Base-by-base conservation (phyloP, 2,329 filamentous ascomycete species). In the Zopfia rhizophila region DNA sequence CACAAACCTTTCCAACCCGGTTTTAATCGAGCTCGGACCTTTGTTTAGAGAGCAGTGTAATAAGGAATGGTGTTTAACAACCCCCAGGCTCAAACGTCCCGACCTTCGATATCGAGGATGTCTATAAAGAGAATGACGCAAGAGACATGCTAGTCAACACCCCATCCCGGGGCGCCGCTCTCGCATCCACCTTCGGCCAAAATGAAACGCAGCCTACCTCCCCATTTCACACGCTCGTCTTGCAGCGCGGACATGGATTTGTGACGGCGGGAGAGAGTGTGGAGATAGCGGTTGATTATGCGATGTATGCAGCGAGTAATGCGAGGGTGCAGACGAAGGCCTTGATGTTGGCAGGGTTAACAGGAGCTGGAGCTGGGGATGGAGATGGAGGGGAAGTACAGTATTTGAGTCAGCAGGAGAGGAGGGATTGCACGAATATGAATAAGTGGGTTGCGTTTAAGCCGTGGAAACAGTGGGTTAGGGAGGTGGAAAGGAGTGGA, bases 161-260 rank as follows among this genome's bases (percentile, higher is more conserved):
- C 3, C 36, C 52, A 4, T 23, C 18, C 2, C 53, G 66, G 10
- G 66, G 63, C 12, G 53, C 48, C 4, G 43, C 48, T 2, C 51
- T 68, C 2, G 65, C 63, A 12, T 33, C 41, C 1, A 51, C 38
- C 10, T 56, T 68, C 37, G 56, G 52, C 10, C 42, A 53, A 2
- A 63, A 61, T 16, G 22, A 38, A 5, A 56, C 55, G 0, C 43
- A 51, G 12, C 56, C 60, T 3, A 56, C 54, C 1, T 45, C 45
- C 1, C 66, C 65, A 4, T 41, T 61, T 2, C 56, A 68, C 40
- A 49, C 48, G 3, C 55, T 56, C 1, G 56, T 66, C 2, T 53
- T 70, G 21, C 73, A 73, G 71, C 70, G 74, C 12, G 72, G 72
- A 1, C 73, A 76, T 49, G 74, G 74, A 0, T 75, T 76, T 35